Evolutionary conservation across 1,284 basidiomycete species (phyloP), one percentile per base, ranked within the genome.

Genomic region (Wolfiporia cocos): DNA sequence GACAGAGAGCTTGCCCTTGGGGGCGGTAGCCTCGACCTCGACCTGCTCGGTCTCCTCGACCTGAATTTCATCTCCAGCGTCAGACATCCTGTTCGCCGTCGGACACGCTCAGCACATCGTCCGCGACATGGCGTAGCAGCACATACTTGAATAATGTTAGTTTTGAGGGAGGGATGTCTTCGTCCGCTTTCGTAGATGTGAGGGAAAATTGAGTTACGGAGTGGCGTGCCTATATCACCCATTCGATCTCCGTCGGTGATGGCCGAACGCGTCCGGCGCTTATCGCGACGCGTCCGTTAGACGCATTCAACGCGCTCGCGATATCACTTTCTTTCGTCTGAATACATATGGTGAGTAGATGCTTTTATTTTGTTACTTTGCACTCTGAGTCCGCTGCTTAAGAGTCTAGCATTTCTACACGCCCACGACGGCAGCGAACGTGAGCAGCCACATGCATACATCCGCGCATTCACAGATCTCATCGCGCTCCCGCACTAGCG

Each of bases 51-150:
- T 90, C 64, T 87, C 87, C 73, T 92, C 89, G 55, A 77, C 76
- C 56, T 68, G 72, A 68, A 85, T 80, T 70, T 91, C 88, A 86
- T 93, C 91, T 89, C 88, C 91, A 91, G 91, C 91, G 88, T 94
- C 90, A 91, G 92, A 93, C 91, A 93, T 93, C 78, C 78, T 87
- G 55, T 14, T 35, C n/a, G n/a, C n/a, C n/a, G n/a, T n/a, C n/a
- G n/a, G n/a, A n/a, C n/a, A n/a, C n/a, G n/a, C n/a, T n/a, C n/a
- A n/a, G n/a, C n/a, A n/a, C n/a, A n/a, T n/a, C n/a, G n/a, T n/a
- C n/a, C n/a, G n/a, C n/a, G n/a, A n/a, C n/a, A n/a, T n/a, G n/a
- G n/a, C n/a, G n/a, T n/a, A n/a, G n/a, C n/a, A n/a, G 22, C 17
- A 62, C 71, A 47, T 58, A 75, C 73, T 74, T 76, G 71, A 71